Evolutionary conservation across 2,329 filamentous ascomycete species (phyloP).

Genomic region (Zymoseptoria crescenta): DNA sequence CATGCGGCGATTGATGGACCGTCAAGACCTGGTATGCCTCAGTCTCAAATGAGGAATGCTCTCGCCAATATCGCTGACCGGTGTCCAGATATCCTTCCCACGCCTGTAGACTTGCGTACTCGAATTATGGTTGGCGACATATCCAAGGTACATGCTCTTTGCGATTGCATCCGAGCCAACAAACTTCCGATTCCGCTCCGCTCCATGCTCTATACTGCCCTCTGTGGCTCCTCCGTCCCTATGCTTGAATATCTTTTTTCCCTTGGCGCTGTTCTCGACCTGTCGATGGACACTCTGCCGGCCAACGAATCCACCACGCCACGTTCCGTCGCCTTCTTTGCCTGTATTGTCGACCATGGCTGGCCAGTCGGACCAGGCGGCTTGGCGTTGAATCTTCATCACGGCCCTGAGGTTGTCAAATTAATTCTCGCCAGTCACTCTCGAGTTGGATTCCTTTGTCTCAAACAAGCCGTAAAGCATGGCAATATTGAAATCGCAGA

Average conservation of each 20-base stretch:
- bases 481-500: slow-evolving; percentile 7
- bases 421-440: slow-evolving; percentile 5
- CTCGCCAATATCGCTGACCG: not conserved
- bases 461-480: slow-evolving; percentile 4
- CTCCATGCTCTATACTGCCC: slow-evolving; percentile 5
- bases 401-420: slow-evolving; percentile 7
- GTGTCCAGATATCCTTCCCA: not conserved
- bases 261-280: slow-evolving; percentile 3
- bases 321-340: slow-evolving; percentile 3
- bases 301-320: not conserved
- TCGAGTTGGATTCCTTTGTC: slow-evolving; percentile 6
- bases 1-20: not conserved
- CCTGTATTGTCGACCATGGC: slow-evolving; percentile 2
- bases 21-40: not conserved
- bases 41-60: not conserved
- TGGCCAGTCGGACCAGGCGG: slow-evolving; percentile 8
- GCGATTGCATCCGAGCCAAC: not conserved
- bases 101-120: not conserved
- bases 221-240: not conserved
- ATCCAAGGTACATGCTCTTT: not conserved
- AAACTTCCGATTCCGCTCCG: slow-evolving; percentile 1
- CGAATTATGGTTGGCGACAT: not conserved
- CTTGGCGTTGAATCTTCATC: slow-evolving; percentile 6
- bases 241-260: slow-evolving; percentile 5
- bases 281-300: slow-evolving; percentile 1